Percentiles rank a stretch among this genome's conserved stretches.
Evolutionary conservation across 2,329 filamentous ascomycete species (phyloP).

Genomic region (Hortaea sp.): DNA sequence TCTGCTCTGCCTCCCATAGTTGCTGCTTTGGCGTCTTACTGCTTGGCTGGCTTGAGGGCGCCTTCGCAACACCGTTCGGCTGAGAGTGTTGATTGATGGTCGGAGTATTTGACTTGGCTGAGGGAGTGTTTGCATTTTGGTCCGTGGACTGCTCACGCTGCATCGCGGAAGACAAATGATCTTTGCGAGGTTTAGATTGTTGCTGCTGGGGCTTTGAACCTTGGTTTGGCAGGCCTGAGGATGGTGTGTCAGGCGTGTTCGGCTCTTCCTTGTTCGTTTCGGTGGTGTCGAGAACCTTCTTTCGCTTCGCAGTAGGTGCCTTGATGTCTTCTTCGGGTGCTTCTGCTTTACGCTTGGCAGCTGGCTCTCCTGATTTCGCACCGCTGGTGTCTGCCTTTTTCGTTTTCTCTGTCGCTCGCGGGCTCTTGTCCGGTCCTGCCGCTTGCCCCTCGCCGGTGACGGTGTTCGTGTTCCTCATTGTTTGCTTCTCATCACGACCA

Average conservation of each 20-base stretch:
- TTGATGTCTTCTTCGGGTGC: conserved; percentile 4
- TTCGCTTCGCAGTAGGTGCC: conserved; percentile 17
- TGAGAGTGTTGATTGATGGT: conserved; percentile 5
- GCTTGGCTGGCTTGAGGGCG: conserved; percentile 13
- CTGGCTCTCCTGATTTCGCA: background rate
- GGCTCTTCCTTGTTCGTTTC: conserved; percentile 11
- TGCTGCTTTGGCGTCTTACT: conserved; percentile 23
- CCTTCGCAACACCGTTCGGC: conserved; percentile 6
- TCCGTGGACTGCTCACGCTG: conserved; percentile 16
- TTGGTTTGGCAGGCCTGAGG: conserved; percentile 9
- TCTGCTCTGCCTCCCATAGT: conserved; percentile 29
- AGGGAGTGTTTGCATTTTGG: conserved; percentile 15
- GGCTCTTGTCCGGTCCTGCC: too few species aligned
- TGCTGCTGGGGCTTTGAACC: conserved; percentile 15
- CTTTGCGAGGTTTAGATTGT: conserved; percentile 18
- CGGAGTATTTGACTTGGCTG: conserved; percentile 15
- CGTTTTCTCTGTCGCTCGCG: too few species aligned
- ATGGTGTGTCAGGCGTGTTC: conserved; percentile 14
- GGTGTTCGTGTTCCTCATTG: too few species aligned
- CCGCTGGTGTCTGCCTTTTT: too few species aligned
- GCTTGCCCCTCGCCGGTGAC: too few species aligned
- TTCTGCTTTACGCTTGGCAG: conserved; percentile 2
- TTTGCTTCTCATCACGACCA: too few species aligned
- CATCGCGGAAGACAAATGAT: conserved; percentile 17
- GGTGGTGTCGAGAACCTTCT: conserved; percentile 4